Evolutionary conservation across 2,329 filamentous ascomycete species (phyloP), one percentile per base, ranked within the genome.

Genomic region (Neofusicoccum parvum): DNA sequence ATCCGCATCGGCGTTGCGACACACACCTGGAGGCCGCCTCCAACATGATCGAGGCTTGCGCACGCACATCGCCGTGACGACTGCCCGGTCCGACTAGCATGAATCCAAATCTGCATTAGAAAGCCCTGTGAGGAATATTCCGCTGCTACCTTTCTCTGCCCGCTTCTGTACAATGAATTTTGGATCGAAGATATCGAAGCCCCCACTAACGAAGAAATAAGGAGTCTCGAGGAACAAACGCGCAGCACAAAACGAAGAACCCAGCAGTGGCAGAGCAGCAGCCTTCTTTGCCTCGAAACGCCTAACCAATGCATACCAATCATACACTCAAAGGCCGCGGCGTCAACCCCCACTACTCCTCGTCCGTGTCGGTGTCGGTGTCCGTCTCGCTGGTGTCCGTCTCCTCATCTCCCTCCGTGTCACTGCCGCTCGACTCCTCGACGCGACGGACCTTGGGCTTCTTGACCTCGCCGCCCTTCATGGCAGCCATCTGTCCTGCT

Each of bases 401-500:
- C 60, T 76, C 75, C n/a, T 81, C 83, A 58, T 86, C 85, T 64
- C 94, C 92, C 23, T 88, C 86, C 20, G 85, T 87, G 69, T 87
- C 85, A 72, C 85, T 87, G 65, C 85, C 85, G 62, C 84, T 86
- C n/a, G 87, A 89, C 53, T 90, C 87, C 5, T 84, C 82, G 2
- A 86, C 86, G 81, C 78, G 32, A 74, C 79, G 66, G 78, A 82
- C 85, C 75, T 83, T 83, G 76, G 84, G 87, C 72, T 87, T 85
- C 81, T 87, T 88, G 45, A 81, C 74, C 36, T 80, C 75, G 36
- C 87, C 90, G 12, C 89, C 90, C 82, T 95, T 96, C 67, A 96
- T 87, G 12, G 90, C 90, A 68, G 89, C 89, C 92, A 97, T 95
- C 79, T 96, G 92, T 67, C 93, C 93, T 56, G 93, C 94, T 70